Evolutionary conservation across 2,329 filamentous ascomycete genomes (phyloP), one percentile per base, ranked within the genome.

Genomic region (Akanthomyces muscarius): DNA sequence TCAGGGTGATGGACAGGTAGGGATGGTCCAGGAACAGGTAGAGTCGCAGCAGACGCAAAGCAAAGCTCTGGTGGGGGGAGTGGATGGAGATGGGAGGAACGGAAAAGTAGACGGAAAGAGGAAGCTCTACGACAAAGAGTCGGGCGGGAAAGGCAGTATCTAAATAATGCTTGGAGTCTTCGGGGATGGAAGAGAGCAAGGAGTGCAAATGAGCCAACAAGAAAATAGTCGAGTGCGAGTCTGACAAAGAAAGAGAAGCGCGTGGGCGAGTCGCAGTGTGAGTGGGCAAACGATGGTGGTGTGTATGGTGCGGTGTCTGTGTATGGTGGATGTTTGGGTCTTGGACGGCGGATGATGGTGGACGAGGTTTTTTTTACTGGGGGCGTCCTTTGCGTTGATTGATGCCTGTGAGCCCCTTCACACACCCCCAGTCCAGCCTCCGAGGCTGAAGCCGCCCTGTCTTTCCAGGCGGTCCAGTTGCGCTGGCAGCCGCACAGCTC

Each of bases 41-140:
- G 42, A 38, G 41, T 36, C 18, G 23, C 41, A 48, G 48, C 38
- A 52, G 25, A 44, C 16, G 7, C 14, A 14, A 16, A 58, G 7
- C 14, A 14, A 16, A 58, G 55, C n/a, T 38, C 18, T 23, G 28
- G 54, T 30, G 42, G 36, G 42, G 36, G 21, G 50, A 55, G 18
- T 6, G 8, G 44, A 36, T 51, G 45, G 50, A 25, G 44, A 41
- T 41, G 28, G 30, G 50, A 50, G 41, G 30, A 30, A 58, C 54
- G 61, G 61, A 52, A 63, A 63, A 58, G 45, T 58, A 47, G 61
- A 63, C 61, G 18, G 61, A 63, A 63, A 63, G 36, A 58, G 61
- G 54, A 63, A 63, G 53, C 61, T 44, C 14, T 63, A 52, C 61
- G 61, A 58, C 54, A 42, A 50, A 18, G 13, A 50, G 30, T 62